Conservation (phyloP, 2,329 filamentous ascomycete genomes). For the Penicillium palitans region DNA sequence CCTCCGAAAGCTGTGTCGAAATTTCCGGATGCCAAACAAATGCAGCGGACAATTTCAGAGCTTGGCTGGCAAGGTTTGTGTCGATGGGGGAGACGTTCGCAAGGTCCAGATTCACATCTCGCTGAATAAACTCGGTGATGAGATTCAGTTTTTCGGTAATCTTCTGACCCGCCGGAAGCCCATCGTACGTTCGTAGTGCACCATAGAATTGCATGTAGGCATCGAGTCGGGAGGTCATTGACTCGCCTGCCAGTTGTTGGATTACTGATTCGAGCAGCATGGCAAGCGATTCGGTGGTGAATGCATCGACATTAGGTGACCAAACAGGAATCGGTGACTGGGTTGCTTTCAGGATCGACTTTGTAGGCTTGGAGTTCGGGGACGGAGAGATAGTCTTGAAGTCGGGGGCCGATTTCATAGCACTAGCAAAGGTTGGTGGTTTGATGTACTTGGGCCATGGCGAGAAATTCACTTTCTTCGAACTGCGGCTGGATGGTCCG, state of each 20-base stretch:
- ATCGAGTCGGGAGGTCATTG: constrained; percentile 73
- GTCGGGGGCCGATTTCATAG: constrained; percentile 42
- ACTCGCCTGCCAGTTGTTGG: constrained; percentile 74
- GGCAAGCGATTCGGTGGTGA: constrained; percentile 61
- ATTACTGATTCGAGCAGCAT: constrained; percentile 84
- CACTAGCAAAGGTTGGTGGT: constrained; percentile 39
- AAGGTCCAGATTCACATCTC: constrained; percentile 70
- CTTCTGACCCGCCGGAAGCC: constrained; percentile 71
- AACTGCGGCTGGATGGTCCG: constrained; percentile 38
- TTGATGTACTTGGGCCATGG: constrained; percentile 58
- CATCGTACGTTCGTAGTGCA: constrained; percentile 77
- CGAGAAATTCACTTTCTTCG: constrained; percentile 65
- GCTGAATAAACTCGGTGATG: constrained; percentile 77
- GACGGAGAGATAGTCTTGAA: constrained; percentile 50
- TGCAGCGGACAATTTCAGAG: constrained; percentile 72
- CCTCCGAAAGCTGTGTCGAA: constrained; percentile 67
- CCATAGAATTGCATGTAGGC: constrained; percentile 79
- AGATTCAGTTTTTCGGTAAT: constrained; percentile 74
- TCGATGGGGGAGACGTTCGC: constrained; percentile 58
- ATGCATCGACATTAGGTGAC: constrained; percentile 47
- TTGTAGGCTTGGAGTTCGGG: constrained; percentile 58
- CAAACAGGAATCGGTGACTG: constrained; percentile 43
- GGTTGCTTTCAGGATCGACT: constrained; percentile 77
- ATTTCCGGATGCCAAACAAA: constrained; percentile 75
- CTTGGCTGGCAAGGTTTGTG: constrained; percentile 71